phyloP scores from a whole-genome alignment of 1,139 yeast species.

The Yueomyces sp. region DNA sequence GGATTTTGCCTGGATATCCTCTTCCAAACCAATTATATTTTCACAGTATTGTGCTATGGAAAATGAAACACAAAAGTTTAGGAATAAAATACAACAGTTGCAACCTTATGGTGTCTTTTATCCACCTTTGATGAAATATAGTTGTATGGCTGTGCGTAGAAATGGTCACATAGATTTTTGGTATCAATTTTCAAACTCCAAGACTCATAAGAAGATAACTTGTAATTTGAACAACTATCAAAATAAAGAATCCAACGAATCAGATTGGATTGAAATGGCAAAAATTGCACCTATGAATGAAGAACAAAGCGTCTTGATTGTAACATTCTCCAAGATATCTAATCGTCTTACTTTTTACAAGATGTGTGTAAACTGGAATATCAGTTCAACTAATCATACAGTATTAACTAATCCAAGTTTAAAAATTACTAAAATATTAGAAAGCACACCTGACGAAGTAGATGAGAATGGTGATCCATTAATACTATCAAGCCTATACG shows the following conservation, averaged over 20 bases:
- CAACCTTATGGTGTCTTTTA: constrained; percentile 24
- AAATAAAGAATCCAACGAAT: constrained; percentile 15
- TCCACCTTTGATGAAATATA: constrained; percentile 26
- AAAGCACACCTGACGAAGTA: constrained; percentile 13
- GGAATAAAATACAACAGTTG: constrained; percentile 23
- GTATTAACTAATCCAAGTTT: constrained; percentile 21
- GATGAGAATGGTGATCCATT: constrained; percentile 15
- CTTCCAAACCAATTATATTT: constrained; percentile 20
- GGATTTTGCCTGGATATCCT: constrained; percentile 24
- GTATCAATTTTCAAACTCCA: constrained; percentile 27
- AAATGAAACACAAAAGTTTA: constrained; percentile 15
- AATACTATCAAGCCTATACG: constrained; percentile 14
- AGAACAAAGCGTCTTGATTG: constrained; percentile 20
- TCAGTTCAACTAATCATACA: constrained; percentile 12
- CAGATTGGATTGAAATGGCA: constrained; percentile 23
- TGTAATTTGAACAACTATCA: constrained; percentile 15
- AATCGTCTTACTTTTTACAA: constrained; percentile 19
- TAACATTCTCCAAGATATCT: constrained; percentile 18
- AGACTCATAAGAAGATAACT: constrained; percentile 24
- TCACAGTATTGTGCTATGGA: constrained; percentile 23
- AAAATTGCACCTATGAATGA: constrained; percentile 22
- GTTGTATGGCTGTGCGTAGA: constrained; percentile 23
- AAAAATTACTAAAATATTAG: constrained; percentile 16
- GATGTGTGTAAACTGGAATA: constrained; percentile 23
- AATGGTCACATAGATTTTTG: constrained; percentile 26